These are phyloP conservation scores for Ustilago vetiveriae DNA, from an alignment of 1,284 basidiomycete species.

Conservation along the genomic window DNA sequence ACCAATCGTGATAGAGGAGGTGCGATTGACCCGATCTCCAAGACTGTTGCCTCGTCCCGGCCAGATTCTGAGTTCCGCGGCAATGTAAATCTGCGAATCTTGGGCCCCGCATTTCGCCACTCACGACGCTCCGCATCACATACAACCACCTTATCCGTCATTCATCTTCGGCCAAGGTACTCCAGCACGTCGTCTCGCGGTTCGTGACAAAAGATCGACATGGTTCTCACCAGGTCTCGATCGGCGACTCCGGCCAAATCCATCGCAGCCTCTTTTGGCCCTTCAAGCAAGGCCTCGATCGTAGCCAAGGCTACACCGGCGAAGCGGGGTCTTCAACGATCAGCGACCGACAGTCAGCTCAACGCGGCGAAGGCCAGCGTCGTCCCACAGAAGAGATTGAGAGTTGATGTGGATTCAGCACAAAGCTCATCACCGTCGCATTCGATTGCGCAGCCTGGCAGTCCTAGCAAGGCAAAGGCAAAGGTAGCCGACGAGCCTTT, in stretches of 20 bases:
- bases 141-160: background rate
- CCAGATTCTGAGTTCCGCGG: background rate
- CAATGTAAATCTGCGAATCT: background rate
- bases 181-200: no score
- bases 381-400: slow-evolving; percentile 7
- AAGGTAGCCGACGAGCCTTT: slow-evolving; percentile 40
- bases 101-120: background rate
- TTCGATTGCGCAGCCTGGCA: background rate
- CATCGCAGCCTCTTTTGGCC: slow-evolving; percentile 27
- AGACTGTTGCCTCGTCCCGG: no score
- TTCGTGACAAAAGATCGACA: background rate
- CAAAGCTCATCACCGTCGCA: background rate
- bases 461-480: slow-evolving; percentile 11
- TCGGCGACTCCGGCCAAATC: slow-evolving; percentile 39
- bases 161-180: background rate
- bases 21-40: no score
- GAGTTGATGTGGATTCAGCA: background rate
- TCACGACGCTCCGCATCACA: background rate
- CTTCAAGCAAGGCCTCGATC: slow-evolving; percentile 33
- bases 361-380: background rate
- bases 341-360: slow-evolving; percentile 30
- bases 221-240: slow-evolving; percentile 43
- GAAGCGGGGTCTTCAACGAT: slow-evolving; percentile 20
- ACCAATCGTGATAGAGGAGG: background rate
- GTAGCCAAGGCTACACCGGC: slow-evolving; percentile 15